These are phyloP conservation scores for Malassezia yamatoensis DNA, from an alignment of 1,284 basidiomycete genomes.

Conservation along the genomic window DNA sequence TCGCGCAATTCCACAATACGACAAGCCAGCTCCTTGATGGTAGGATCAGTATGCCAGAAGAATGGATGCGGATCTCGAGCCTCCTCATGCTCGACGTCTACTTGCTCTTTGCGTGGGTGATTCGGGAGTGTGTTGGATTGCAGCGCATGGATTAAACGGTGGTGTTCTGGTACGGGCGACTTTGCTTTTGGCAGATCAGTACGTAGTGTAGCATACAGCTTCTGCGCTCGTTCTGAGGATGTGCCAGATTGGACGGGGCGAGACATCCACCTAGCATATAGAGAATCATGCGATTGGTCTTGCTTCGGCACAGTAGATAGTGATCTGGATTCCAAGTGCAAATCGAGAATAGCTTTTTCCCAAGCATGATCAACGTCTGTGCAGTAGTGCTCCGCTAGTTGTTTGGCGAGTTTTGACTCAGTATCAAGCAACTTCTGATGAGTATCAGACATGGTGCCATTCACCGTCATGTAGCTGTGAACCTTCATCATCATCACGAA, in stretches of 20 bases:
- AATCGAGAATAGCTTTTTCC: neutral
- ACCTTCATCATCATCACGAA: conserved; percentile 88
- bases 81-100: neutral
- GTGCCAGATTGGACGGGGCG: conserved; percentile 5
- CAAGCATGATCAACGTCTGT: conserved; percentile 23
- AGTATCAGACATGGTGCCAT: conserved; percentile 64
- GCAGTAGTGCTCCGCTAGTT: conserved; percentile 18
- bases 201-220: neutral
- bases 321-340: neutral
- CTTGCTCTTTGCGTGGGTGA: neutral
- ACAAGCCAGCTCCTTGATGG: conserved; percentile 62
- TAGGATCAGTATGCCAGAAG: conserved; percentile 61
- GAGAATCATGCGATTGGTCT: neutral
- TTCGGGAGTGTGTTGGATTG: neutral
- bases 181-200: neutral
- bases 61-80: conserved; percentile 55
- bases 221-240: conserved; percentile 5
- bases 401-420: conserved; percentile 33
- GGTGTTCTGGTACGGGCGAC: conserved; percentile 9
- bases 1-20: conserved; percentile 67
- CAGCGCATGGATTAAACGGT: neutral
- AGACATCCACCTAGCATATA: neutral
- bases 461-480: conserved; percentile 84
- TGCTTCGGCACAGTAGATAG: neutral
- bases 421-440: conserved; percentile 23